These are phyloP conservation scores for Chenopodium album DNA, from an alignment of 148 eudicot genomes.

Conservation along the genomic window DNA sequence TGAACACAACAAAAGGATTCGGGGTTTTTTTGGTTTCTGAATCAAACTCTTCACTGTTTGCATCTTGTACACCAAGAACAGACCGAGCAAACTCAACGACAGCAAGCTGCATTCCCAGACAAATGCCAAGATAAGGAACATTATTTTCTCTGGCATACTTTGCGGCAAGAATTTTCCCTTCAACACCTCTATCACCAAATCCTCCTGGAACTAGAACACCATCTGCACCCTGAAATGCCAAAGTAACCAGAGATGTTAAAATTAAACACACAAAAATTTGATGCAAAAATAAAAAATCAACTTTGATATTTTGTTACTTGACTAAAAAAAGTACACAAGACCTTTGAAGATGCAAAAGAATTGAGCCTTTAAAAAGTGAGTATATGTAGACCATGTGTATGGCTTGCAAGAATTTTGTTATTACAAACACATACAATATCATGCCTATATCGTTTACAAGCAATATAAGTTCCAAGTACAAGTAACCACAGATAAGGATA, in stretches of 20 bases:
- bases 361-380: neutral
- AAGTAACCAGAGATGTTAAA: conserved; percentile 5
- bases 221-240: conserved; percentile 67
- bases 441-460: neutral
- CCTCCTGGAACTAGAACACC: conserved; percentile 97
- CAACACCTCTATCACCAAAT: conserved; percentile 96
- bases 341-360: neutral
- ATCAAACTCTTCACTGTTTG: conserved; percentile 92
- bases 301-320: neutral
- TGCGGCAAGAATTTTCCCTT: conserved; percentile 95
- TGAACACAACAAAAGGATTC: conserved; percentile 77
- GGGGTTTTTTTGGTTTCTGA: conserved; percentile 50
- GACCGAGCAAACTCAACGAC: conserved; percentile 90
- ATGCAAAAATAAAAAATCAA: neutral
- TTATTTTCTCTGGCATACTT: conserved; percentile 84
- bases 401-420: neutral
- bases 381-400: neutral
- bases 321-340: neutral
- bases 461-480: neutral
- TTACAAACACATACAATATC: neutral
- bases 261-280: neutral
- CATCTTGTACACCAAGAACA: conserved; percentile 65
- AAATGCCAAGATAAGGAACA: conserved; percentile 87
- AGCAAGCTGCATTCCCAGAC: conserved; percentile 95
- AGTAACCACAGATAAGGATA: neutral